Evolutionary conservation across 306 rosid genomes (phyloP).

Genomic region (Potentilla sterilis): DNA sequence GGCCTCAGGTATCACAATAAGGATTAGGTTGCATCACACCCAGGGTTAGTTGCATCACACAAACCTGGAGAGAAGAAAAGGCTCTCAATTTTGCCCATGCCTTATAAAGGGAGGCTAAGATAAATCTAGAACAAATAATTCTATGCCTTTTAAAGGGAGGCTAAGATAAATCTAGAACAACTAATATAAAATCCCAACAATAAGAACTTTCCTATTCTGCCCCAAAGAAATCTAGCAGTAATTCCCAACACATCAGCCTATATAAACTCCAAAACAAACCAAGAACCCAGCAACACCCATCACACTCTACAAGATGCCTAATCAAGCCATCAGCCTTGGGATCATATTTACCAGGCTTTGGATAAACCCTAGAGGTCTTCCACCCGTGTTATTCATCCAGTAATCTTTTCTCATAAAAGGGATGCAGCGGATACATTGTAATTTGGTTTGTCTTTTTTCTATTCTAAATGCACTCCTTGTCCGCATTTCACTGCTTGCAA

Average conservation of each 20-base stretch:
- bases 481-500: not conserved
- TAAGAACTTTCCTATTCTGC: not conserved
- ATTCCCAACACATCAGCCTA: not conserved
- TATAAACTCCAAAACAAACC: not conserved
- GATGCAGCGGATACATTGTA: not conserved
- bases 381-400: not conserved
- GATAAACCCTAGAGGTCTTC: not conserved
- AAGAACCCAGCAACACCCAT: not conserved
- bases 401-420: not conserved
- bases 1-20: not conserved
- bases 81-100: not conserved
- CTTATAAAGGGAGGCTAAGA: not conserved
- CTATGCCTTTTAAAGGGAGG: not conserved
- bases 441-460: not conserved
- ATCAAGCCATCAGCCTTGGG: not conserved
- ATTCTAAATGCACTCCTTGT: not conserved
- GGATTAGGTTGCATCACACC: not conserved
- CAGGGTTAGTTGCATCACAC: not conserved
- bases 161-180: not conserved
- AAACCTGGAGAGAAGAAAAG: not conserved
- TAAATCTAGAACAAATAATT: not conserved
- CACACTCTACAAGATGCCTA: not conserved
- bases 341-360: not conserved
- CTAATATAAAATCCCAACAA: not conserved
- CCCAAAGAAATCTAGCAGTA: not conserved